Base-by-base conservation (phyloP, 805 yeast species). In the Pichia eremophila region DNA sequence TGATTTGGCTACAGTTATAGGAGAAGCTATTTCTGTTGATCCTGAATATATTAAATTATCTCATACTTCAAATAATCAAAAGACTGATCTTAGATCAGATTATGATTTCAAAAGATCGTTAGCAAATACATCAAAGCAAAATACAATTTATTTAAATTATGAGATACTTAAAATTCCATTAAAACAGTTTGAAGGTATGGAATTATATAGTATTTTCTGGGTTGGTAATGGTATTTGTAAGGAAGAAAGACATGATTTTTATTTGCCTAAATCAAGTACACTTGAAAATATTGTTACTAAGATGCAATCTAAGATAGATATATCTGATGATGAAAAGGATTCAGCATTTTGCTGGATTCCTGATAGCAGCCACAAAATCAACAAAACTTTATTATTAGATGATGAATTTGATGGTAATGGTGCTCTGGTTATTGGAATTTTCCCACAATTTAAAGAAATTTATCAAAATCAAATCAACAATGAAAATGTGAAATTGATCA, bases 81-180 rank as follows among this genome's bases (percentile, higher is more conserved):
- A 78, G 15, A 70, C 77, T 73, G 49, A 79, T 84, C 1, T 63
- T 51, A 57, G 63, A 46, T 58, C 74, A 55, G 61, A 73, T 48
- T 70, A 69, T 58, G 52, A 57, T 49, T 48, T 59, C 58, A 45
- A 47, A 39, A 40, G 51, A n/a, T 48, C 70, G 10, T 68, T 76
- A 53, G 67, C 70, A 7, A 70, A 68, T 53, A 69, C 71, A 37
- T 70, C 78, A 2, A 73, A 71, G 22, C 67, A 74, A 8, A 74
- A 72, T 40, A 60, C 68, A 5, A 43, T 64, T 40, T 59, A 57
- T 8, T 75, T 91, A 49, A 82, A 81, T 54, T 91, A 85, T 61
- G 96, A 91, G 58, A 65, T 83, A 1, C 71, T 93, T 57, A 84
- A 79, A 41, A 79, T 89, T 40, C 79, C 90, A 2, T 68, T 91